phyloP scores from a whole-genome alignment of 345 rosid genomes.

The Angophora floribunda region DNA sequence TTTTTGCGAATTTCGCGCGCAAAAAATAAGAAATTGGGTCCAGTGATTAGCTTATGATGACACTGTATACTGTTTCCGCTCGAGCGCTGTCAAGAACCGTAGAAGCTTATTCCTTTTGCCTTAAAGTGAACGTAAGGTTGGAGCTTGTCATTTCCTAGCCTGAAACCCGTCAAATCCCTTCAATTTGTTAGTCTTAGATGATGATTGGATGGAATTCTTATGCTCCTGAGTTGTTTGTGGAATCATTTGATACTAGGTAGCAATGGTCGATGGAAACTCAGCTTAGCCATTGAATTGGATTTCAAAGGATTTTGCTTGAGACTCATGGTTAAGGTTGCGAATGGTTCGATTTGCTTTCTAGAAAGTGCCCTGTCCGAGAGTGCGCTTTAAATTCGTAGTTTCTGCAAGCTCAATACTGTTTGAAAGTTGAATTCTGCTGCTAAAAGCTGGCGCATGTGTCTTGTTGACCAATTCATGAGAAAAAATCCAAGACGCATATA shows the following conservation, averaged over 20 bases:
- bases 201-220: not conserved
- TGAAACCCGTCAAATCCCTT: not conserved
- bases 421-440: not conserved
- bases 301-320: not conserved
- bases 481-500: not conserved
- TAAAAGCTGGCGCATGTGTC: not conserved
- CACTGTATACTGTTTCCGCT: not conserved
- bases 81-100: not conserved
- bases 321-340: not conserved
- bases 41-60: not conserved
- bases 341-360: not conserved
- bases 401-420: not conserved
- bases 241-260: not conserved
- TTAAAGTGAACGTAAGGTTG: not conserved
- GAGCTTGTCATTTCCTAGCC: not conserved
- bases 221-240: not conserved
- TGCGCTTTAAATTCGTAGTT: not conserved
- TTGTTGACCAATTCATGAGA: not conserved
- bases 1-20: not conserved
- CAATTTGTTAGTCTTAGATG: not conserved
- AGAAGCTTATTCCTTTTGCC: not conserved
- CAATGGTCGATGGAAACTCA: not conserved
- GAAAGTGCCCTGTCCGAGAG: not conserved
- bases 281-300: not conserved
- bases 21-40: not conserved